Evolutionary conservation across 2,329 filamentous ascomycete genomes (phyloP).

Genomic region (Biscogniauxia sp.): DNA sequence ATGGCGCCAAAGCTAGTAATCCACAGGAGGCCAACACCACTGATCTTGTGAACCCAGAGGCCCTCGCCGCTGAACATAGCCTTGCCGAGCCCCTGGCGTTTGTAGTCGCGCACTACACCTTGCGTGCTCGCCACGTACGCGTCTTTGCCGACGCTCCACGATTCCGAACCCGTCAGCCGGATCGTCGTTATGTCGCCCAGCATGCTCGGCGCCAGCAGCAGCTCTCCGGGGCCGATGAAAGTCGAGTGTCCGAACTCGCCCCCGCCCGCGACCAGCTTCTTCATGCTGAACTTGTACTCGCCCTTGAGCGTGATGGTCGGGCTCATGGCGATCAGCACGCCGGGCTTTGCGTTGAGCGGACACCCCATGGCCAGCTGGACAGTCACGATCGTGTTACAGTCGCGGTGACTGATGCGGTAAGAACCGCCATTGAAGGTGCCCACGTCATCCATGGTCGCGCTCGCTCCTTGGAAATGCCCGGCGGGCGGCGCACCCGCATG

Average conservation of each 20-base stretch:
- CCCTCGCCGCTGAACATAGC: slow-evolving; percentile 94
- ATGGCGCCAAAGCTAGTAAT: slow-evolving; percentile 93
- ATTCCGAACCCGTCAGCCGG: slow-evolving; percentile 66
- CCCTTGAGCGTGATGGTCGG: slow-evolving; percentile 83
- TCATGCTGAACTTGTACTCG: slow-evolving; percentile 78
- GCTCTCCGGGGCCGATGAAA: slow-evolving; percentile 86
- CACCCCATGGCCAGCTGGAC: slow-evolving; percentile 87
- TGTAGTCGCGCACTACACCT: slow-evolving; percentile 83
- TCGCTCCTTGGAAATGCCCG: slow-evolving; percentile 62
- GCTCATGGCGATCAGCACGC: slow-evolving; percentile 94
- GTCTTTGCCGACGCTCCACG: slow-evolving; percentile 85
- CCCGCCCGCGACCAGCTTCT: slow-evolving; percentile 83
- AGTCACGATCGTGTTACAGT: slow-evolving; percentile 86
- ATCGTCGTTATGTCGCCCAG: slow-evolving; percentile 86
- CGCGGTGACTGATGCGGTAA: slow-evolving; percentile 88
- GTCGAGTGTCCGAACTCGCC: slow-evolving; percentile 76
- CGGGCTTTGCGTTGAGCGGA: slow-evolving; percentile 77
- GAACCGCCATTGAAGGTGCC: slow-evolving; percentile 97
- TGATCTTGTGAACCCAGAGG: slow-evolving; percentile 84
- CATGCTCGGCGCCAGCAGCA: slow-evolving; percentile 76
- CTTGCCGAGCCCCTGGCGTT: slow-evolving; percentile 81
- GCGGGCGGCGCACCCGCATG: slow-evolving; percentile 40
- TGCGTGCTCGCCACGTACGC: slow-evolving; percentile 83
- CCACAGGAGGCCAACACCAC: slow-evolving; percentile 79
- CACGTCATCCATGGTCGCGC: slow-evolving; percentile 71